These are phyloP conservation scores for Jackrogersella minutella DNA, from an alignment of 495 filamentous ascomycete species.

Conservation along the genomic window DNA sequence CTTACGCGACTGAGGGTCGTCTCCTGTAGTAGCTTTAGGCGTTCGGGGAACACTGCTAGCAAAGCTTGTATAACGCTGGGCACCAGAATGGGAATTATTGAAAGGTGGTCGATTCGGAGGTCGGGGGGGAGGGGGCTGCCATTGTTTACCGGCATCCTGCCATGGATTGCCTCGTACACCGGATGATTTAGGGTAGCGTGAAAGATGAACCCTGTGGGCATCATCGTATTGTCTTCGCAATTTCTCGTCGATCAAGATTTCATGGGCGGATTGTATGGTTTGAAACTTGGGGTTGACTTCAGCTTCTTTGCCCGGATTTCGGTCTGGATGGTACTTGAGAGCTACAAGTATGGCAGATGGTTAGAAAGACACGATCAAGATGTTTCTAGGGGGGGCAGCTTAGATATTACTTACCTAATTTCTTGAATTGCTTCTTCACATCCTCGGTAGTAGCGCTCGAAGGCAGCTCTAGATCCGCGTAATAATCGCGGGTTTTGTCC, in stretches of 20 bases:
- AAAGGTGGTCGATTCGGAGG: conserved; percentile 43
- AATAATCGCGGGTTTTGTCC: conserved; percentile 81
- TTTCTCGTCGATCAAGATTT: conserved; percentile 75
- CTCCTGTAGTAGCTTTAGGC: conserved; percentile 44
- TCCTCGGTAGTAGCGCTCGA: conserved; percentile 70
- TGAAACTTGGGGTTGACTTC: conserved; percentile 84
- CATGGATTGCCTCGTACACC: conserved; percentile 63
- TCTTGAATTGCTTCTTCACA: conserved; percentile 86
- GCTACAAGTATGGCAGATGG: conserved; percentile 56
- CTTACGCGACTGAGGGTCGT: conserved; percentile 38
- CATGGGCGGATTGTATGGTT: conserved; percentile 83
- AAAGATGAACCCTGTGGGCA: conserved; percentile 57
- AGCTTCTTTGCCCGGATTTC: conserved; percentile 81
- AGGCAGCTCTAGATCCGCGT: conserved; percentile 78
- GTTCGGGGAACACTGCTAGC: conserved; percentile 48
- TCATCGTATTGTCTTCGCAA: conserved; percentile 79
- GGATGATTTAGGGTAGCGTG: conserved; percentile 51
- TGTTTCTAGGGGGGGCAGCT: neutral
- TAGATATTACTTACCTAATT: conserved; percentile 65
- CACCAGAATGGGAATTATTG: conserved; percentile 59
- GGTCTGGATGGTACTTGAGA: conserved; percentile 86
- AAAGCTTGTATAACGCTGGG: conserved; percentile 64
- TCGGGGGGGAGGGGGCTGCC: conserved; percentile 56
- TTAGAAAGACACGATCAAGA: neutral
- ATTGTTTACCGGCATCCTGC: conserved; percentile 54